Base-by-base conservation (phyloP, 768 basidiomycete species). In the Rhodosporidiobolus odoratus region DNA sequence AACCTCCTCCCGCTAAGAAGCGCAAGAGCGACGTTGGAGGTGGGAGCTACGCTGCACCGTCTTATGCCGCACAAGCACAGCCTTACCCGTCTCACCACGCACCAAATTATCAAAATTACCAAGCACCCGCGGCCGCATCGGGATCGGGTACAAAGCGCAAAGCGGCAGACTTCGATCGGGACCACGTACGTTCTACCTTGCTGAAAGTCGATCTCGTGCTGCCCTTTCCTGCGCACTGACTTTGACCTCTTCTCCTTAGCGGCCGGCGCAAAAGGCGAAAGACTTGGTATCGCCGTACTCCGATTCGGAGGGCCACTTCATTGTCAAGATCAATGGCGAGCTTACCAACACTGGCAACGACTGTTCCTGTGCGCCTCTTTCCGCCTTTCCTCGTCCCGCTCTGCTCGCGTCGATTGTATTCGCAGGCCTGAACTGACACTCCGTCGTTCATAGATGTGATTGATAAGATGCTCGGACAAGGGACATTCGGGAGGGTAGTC, bases 271-370 rank as follows among this genome's bases (percentile, higher is more conserved):
- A 3, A 58, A 58, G 53, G 38, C 37, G 21, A 56, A 64, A 21
- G 48, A 40, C 4, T 37, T 40, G 38, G n/a, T 40, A 43, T 27
- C 61, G 5, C 19, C 19, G 34, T 27, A 65, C 15, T 93, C 96
- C 79, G 96, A 99, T 83, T 90, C 95, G 81, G 96, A 99, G 79
- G 96, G 96, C 21, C 96, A 99, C 82, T 99, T 94, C 81, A 94
- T 98, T 77, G 90, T 98, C 79, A 87, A 88, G 69, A 86, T 89
- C 61, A 91, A 92, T 80, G 94, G 93, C 81, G 84, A 92, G 77
- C 90, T 99, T 71, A 85, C 87, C 78, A 84, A 85, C 63, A 1
- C 72, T 72, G 3, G 88, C 90, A 76, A 95, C 94, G 91, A 81
- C 76, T 88, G 83, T 19, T 30, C 34, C 13, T 71, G 32, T 63